Evolutionary conservation across 768 basidiomycete genomes (phyloP).

Genomic region (Xanthoconium purpureum): DNA sequence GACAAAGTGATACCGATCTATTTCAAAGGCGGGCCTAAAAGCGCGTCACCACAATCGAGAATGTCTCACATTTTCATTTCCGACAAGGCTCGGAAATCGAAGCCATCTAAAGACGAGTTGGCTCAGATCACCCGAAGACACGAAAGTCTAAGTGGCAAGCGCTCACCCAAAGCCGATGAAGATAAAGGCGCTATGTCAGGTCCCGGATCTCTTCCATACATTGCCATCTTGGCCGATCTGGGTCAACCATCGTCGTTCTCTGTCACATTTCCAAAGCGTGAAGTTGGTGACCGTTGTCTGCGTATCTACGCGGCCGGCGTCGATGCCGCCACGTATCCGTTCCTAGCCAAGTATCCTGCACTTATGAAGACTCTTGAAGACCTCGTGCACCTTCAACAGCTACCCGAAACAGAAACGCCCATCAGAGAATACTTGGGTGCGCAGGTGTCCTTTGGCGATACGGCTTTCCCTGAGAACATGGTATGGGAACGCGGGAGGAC

Average conservation of each 20-base stretch:
- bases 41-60: background rate
- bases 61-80: conserved; percentile 21
- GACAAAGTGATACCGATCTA: background rate
- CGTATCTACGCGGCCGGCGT: conserved; percentile 3
- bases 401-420: background rate
- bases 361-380: background rate
- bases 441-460: conserved; percentile 2
- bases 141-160: background rate
- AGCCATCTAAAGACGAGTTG: background rate
- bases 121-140: background rate
- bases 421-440: background rate
- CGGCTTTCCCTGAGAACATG: background rate
- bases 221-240: conserved; percentile 13
- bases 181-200: background rate
- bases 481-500: conserved; percentile 6
- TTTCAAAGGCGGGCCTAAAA: background rate
- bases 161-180: no score
- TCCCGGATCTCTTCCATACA: background rate
- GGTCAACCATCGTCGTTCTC: background rate
- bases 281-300: conserved; percentile 1
- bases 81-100: conserved; percentile 4
- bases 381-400: background rate
- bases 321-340: background rate
- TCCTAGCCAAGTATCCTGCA: background rate
- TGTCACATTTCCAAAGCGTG: background rate